Base-by-base conservation (phyloP, 257 asterid genomes). In the Primulina tabacum region DNA sequence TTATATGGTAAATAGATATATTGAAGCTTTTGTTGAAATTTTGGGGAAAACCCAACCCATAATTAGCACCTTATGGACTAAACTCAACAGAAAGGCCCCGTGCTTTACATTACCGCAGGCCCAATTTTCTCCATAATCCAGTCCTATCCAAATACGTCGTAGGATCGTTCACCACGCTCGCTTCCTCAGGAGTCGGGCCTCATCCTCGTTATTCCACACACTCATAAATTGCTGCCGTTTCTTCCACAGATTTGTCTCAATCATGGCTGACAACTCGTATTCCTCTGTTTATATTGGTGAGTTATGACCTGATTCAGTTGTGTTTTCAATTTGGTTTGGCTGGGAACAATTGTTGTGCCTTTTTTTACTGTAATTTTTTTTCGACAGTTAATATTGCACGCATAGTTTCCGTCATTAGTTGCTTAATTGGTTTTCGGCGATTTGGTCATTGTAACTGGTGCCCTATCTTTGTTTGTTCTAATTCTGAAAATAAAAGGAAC, bases 211-310 rank as follows among this genome's bases (percentile, higher is more conserved):
- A 6, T 16, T 43, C 53, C n/a, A 1, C 12, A 12, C n/a, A 43
- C 14, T 12, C 53, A 11, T 0, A 47, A 47, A 14, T 16, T 16
- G 18, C 56, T 47, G 56, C 21, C 17, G 57, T 50, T 47, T 50
- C 57, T 50, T 50, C 57, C 9, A 6, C 8, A 50, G 53, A 43
- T 43, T 43, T 10, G 50, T 38, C 10, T 43, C 4, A 50, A 50
- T 73, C 75, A 88, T 90, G 95, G 86, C 92, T 55, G 88, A 82
- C 30, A 80, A 76, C 65, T 74, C 87, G 12, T 85, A 72, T 61
- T 78, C 82, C 64, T 74, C 89, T 34, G 77, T 90, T 66, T 90
- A 88, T 60, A 75, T 90, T 10, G 97, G 97, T 90, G 84, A 56
- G 81, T 20, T 24, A n/a, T 68, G 18, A 12, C 18, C 18, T 26